phyloP scores from a whole-genome alignment of 2,329 filamentous ascomycete genomes.

The Lecanicillium sp. region DNA sequence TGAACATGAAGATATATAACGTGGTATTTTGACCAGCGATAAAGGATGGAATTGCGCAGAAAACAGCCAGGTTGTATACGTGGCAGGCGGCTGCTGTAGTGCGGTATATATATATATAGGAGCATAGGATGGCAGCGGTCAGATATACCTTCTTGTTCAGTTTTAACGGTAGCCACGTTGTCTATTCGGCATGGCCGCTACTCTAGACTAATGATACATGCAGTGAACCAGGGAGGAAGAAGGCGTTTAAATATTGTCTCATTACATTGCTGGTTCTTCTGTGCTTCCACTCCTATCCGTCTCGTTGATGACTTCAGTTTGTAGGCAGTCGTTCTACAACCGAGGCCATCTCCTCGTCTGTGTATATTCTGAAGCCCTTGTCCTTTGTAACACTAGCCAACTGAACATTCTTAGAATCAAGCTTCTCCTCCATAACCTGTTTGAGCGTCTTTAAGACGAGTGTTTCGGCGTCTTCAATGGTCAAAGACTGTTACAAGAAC shows the following conservation, averaged over 20 bases:
- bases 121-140: too few relatives aligned
- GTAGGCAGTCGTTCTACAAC: slow-evolving; percentile 77
- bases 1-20: too few relatives aligned
- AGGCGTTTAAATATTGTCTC: too few relatives aligned
- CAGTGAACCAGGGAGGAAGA: too few relatives aligned
- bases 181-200: slow-evolving; percentile 11
- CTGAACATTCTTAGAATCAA: slow-evolving; percentile 98
- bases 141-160: too few relatives aligned
- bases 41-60: too few relatives aligned
- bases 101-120: too few relatives aligned
- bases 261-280: slow-evolving; percentile 3
- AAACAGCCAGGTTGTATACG: too few relatives aligned
- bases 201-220: slow-evolving; percentile 20
- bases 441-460: slow-evolving; percentile 95
- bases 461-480: slow-evolving; percentile 85
- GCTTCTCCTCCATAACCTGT: slow-evolving; percentile 99
- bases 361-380: slow-evolving; percentile 97
- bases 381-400: slow-evolving; percentile 96
- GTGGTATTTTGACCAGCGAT: too few relatives aligned
- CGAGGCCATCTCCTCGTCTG: slow-evolving; percentile 90
- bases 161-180: too few relatives aligned
- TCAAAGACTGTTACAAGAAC: slow-evolving; percentile 57
- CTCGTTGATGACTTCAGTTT: slow-evolving; percentile 34
- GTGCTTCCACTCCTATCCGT: slow-evolving; percentile 11
- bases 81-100: too few relatives aligned